phyloP scores from a whole-genome alignment of 2,329 filamentous ascomycete genomes.

The Penicillium rolfsii region DNA sequence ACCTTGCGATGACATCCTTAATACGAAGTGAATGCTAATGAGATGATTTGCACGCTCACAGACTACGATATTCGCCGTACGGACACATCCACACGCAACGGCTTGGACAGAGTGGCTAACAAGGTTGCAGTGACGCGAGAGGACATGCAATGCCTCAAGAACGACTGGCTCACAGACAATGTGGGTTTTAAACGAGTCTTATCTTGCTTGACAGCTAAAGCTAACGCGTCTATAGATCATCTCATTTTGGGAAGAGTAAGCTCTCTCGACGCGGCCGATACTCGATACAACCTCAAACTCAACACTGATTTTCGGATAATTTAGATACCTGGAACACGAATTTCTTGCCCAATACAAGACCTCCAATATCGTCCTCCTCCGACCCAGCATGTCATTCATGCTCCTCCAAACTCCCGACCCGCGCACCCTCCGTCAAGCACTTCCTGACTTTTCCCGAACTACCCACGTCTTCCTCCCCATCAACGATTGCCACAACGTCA shows the following conservation, averaged over 20 bases:
- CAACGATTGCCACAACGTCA: constrained; percentile 80
- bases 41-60: constrained; percentile 34
- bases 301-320: constrained; percentile 16
- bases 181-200: constrained; percentile 53
- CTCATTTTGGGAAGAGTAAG: constrained; percentile 95
- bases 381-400: constrained; percentile 90
- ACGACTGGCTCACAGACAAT: constrained; percentile 97
- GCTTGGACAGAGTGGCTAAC: constrained; percentile 17
- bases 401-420: constrained; percentile 73
- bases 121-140: constrained; percentile 72
- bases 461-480: constrained; percentile 96
- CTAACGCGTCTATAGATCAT: constrained; percentile 67
- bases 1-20: neutral
- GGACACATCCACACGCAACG: constrained; percentile 24
- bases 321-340: constrained; percentile 82
- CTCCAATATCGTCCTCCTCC: constrained; percentile 85
- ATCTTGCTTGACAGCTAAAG: constrained; percentile 23
- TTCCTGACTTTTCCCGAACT: constrained; percentile 77
- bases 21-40: constrained; percentile 16
- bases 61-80: constrained; percentile 68
- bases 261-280: constrained; percentile 16
- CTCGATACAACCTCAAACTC: neutral
- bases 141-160: constrained; percentile 83
- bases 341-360: constrained; percentile 77
- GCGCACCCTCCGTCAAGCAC: constrained; percentile 63